Conservation (phyloP, 345 rosid species). For the Citrus cavaleriei region DNA sequence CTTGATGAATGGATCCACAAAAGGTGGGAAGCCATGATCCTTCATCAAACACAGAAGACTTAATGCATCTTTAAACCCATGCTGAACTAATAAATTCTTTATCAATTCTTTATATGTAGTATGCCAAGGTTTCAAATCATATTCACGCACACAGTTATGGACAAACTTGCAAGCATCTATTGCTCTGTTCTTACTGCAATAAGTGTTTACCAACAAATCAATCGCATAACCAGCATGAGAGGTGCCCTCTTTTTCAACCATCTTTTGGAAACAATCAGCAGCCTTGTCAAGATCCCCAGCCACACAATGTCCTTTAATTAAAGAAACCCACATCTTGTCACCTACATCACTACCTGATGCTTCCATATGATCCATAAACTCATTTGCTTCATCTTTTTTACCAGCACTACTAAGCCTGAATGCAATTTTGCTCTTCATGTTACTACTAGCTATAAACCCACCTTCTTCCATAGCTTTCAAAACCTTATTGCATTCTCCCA, state of each 20-base stretch:
- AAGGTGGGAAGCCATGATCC: conserved; percentile 72
- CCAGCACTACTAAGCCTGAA: conserved; percentile 55
- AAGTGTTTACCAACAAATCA: conserved; percentile 56
- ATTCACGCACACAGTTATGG: conserved; percentile 27
- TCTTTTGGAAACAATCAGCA: conserved; percentile 42
- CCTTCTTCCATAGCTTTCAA: conserved; percentile 60
- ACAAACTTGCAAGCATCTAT: conserved; percentile 63
- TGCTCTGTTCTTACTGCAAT: conserved; percentile 61
- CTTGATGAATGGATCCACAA: conserved; percentile 59
- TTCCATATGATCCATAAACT: conserved; percentile 48
- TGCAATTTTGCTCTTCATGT: conserved; percentile 52
- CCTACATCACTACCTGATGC: conserved; percentile 49
- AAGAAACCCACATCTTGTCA: conserved; percentile 53
- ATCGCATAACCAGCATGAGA: conserved; percentile 45
- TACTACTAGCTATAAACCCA: conserved; percentile 44
- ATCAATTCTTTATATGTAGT: conserved; percentile 60
- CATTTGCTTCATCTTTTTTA: conserved; percentile 45
- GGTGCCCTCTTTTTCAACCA: conserved; percentile 51
- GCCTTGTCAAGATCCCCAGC: conserved; percentile 71
- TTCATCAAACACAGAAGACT: conserved; percentile 63
- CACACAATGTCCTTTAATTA: conserved; percentile 69
- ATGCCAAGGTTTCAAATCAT: conserved; percentile 55
- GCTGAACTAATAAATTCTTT: conserved; percentile 54
- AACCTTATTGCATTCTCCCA: conserved; percentile 51
- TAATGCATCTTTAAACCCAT: conserved; percentile 69